A percentile compares a stretch with the other conserved stretches of the same genome.
phyloP scores from a whole-genome alignment of 2,329 filamentous ascomycete genomes.

The Colletotrichum gloeosporioides region DNA sequence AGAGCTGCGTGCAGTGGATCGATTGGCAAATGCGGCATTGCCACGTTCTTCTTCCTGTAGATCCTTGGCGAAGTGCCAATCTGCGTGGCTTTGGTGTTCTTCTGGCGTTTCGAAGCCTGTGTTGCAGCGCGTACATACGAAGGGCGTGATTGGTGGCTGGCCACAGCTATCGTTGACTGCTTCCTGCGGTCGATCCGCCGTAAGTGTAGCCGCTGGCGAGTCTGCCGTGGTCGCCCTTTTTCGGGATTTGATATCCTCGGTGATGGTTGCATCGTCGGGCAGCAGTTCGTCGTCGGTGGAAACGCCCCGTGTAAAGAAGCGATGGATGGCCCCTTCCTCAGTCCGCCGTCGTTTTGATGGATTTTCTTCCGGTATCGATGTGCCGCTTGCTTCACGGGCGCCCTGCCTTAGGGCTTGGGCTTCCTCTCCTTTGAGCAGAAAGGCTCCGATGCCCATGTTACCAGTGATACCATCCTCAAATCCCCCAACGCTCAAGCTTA shows the following conservation, averaged over 20 bases:
- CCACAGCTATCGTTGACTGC: background rate
- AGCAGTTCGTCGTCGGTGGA: slow-evolving; percentile 32
- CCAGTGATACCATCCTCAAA: slow-evolving; percentile 88
- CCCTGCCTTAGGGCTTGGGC: slow-evolving; percentile 56
- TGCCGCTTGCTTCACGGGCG: slow-evolving; percentile 25
- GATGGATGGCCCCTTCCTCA: slow-evolving; percentile 58
- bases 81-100: slow-evolving; percentile 76
- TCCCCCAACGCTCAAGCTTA: slow-evolving; percentile 87
- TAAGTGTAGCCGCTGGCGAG: background rate
- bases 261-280: slow-evolving; percentile 23
- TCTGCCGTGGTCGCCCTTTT: slow-evolving; percentile 22
- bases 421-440: slow-evolving; percentile 79
- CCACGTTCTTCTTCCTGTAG: slow-evolving; percentile 71
- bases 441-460: slow-evolving; percentile 85
- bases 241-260: background rate
- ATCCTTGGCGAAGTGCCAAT: slow-evolving; percentile 95
- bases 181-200: background rate
- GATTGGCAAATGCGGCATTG: slow-evolving; percentile 48
- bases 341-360: slow-evolving; percentile 47
- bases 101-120: slow-evolving; percentile 62
- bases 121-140: slow-evolving; percentile 70
- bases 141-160: slow-evolving; percentile 40
- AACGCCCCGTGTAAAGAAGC: slow-evolving; percentile 58
- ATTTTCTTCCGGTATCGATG: slow-evolving; percentile 4
- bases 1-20: slow-evolving; percentile 34